These are phyloP conservation scores for Sporothrix brasiliensis DNA, from an alignment of 2,329 filamentous ascomycete genomes.

Conservation along the genomic window DNA sequence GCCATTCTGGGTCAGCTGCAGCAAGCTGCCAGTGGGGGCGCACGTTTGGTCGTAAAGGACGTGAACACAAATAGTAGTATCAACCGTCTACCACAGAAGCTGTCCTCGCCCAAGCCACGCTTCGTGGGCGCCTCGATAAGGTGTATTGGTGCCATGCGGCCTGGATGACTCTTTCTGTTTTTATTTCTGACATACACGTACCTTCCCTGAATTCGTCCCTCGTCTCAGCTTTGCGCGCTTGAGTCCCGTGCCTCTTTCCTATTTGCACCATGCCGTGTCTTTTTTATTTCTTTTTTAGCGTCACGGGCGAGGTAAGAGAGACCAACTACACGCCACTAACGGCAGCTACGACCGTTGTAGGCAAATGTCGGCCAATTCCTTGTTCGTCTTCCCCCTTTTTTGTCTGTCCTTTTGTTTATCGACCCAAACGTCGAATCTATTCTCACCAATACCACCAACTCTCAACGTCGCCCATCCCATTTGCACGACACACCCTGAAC, in stretches of 20 bases:
- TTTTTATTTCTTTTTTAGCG: not conserved
- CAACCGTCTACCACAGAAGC: not conserved
- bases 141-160: slow-evolving; percentile 4
- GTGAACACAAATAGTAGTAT: slow-evolving; percentile 5
- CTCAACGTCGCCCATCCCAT: not conserved
- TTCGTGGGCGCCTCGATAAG: too few species aligned
- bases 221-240: not conserved
- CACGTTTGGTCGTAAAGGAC: not conserved
- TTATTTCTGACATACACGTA: not conserved
- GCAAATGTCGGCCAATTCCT: not conserved
- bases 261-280: not conserved
- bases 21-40: not conserved
- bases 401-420: not conserved
- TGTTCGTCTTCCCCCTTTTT: not conserved
- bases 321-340: not conserved
- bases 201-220: not conserved
- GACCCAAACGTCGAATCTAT: not conserved
- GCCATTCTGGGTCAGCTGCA: slow-evolving; percentile 9
- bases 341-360: slow-evolving; percentile 4
- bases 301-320: slow-evolving; percentile 9
- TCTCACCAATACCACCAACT: not conserved
- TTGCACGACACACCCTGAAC: slow-evolving; percentile 12
- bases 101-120: not conserved
- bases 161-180: slow-evolving; percentile 19
- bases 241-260: slow-evolving; percentile 12